phyloP scores from a whole-genome alignment of 257 asterid genomes.

The Lavandula angustifolia region DNA sequence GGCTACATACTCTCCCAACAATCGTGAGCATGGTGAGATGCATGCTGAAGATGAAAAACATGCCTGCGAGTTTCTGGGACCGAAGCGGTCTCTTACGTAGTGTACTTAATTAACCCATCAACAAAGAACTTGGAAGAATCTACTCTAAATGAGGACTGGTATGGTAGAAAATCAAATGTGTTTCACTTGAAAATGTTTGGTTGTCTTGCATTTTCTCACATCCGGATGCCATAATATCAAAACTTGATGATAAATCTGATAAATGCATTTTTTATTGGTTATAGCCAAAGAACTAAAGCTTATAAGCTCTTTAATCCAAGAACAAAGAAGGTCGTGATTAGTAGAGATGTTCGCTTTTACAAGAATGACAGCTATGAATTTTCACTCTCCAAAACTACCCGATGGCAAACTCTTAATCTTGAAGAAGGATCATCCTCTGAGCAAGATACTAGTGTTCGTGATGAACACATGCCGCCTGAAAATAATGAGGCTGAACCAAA shows the following conservation, averaged over 20 bases:
- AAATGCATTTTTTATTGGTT: too few relatives aligned
- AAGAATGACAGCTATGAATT: too few relatives aligned
- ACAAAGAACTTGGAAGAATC: background rate
- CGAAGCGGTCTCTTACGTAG: background rate
- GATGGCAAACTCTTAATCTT: too few relatives aligned
- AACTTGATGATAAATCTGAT: too few relatives aligned
- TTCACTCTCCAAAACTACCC: too few relatives aligned
- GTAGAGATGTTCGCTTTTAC: too few relatives aligned
- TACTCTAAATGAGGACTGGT: too few relatives aligned
- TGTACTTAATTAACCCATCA: background rate
- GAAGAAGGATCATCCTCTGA: too few relatives aligned
- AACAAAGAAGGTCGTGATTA: background rate
- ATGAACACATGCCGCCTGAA: too few relatives aligned
- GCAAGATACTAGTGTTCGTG: too few relatives aligned
- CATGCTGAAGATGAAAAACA: background rate
- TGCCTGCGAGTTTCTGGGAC: background rate
- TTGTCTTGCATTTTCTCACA: background rate
- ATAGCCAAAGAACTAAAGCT: background rate
- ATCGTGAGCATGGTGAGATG: background rate
- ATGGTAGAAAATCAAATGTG: too few relatives aligned
- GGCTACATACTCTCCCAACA: background rate
- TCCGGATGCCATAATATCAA: background rate
- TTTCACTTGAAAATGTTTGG: background rate
- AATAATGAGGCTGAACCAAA: too few relatives aligned
- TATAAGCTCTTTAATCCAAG: slow-evolving; percentile 5